Evolutionary conservation across 345 rosid species (phyloP).

Genomic region (Gossypioides kirkii): DNA sequence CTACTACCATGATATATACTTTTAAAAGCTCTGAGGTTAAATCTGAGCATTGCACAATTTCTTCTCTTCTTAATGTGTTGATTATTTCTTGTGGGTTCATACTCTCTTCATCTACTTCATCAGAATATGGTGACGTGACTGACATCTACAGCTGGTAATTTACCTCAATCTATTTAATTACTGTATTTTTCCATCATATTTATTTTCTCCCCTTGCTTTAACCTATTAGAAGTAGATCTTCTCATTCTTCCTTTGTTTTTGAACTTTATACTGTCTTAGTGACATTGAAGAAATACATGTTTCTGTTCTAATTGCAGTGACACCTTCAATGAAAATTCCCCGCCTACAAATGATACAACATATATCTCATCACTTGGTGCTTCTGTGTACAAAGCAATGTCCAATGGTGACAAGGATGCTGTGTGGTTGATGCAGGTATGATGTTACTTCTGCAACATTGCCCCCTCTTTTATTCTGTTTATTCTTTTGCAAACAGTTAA

Average conservation of each 20-base stretch:
- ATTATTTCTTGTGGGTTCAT: neutral
- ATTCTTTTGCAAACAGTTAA: neutral
- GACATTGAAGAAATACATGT: slow-evolving; percentile 10
- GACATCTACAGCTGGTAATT: slow-evolving; percentile 90
- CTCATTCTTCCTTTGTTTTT: neutral
- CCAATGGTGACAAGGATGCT: slow-evolving; percentile 75
- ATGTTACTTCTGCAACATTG: neutral
- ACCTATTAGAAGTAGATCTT: neutral
- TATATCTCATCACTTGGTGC: slow-evolving; percentile 81
- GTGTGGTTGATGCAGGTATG: slow-evolving; percentile 99
- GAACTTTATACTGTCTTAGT: neutral
- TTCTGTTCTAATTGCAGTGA: slow-evolving; percentile 53
- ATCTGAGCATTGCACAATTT: neutral
- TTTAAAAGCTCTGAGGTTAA: neutral
- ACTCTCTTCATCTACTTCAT: slow-evolving; percentile 30
- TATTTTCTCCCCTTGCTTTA: neutral
- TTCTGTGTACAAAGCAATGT: slow-evolving; percentile 91
- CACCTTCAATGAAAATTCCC: slow-evolving; percentile 89
- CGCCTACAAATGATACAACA: slow-evolving; percentile 73
- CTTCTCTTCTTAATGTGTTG: slow-evolving; percentile 12
- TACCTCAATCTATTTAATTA: neutral
- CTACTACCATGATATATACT: neutral
- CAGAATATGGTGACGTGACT: slow-evolving; percentile 90
- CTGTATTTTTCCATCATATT: neutral
- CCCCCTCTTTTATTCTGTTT: slow-evolving; percentile 2